Base-by-base conservation (phyloP, 1,284 basidiomycete genomes). In the Boletus smithii region DNA sequence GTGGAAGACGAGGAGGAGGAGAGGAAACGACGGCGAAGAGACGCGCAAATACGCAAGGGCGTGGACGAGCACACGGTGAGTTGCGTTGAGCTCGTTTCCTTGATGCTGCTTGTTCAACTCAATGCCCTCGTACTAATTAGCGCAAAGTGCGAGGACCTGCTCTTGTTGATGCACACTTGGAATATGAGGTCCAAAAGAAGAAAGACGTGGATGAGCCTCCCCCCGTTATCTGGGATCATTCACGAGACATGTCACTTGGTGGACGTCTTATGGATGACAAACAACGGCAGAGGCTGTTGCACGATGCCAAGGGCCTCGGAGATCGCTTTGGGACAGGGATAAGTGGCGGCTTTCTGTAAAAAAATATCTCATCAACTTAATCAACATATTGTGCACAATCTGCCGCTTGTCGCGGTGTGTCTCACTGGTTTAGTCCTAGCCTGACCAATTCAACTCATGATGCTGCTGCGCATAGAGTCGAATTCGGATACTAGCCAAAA, bases 191-290 rank as follows among this genome's bases (percentile, higher is more conserved):
- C 5, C 43, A 53, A n/a, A 48, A 42, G 37, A 42, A 44, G 32
- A 70, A 73, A 17, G 74, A 75, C 10, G 67, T 71, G 6, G 69
- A 81, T 11, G 79, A 81, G 26, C 77, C 75, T 38, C 69, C 77
- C 0, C 69, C 79, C 0, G 84, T 62, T 0, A 89, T 95, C 34
- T 97, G 93, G 93, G 92, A 97, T 58, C 89, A 89, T 58, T 73
- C 80, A 32, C 74, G 90, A 18, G 91, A 94, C 68, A 94, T 97
- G 91, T 79, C 79, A 4, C 61, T 94, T 11, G 83, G 83, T 5
- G 93, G 93, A 5, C 72, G 88, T 42, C 70, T 95, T 31, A 85
- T 97, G 85, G 89, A 88, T 57, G 91, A 94, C 54, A 77, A 75
- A 48, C 83, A 88, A 62, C 76, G 93, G 47, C 73, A 77, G 45